phyloP scores from a whole-genome alignment of 257 asterid species.

The Verbascum thapsus region DNA sequence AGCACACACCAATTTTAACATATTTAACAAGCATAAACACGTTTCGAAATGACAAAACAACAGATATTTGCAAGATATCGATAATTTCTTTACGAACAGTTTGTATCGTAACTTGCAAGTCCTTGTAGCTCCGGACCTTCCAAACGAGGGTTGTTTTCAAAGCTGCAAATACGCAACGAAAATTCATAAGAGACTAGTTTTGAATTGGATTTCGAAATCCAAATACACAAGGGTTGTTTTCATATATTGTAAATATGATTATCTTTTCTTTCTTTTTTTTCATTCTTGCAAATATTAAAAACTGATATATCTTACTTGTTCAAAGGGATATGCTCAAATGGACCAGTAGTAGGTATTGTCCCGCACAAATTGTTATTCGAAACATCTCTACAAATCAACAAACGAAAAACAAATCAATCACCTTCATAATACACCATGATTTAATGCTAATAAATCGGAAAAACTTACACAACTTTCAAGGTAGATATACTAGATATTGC shows the following conservation, averaged over 20 bases:
- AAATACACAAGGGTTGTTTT: too few species aligned
- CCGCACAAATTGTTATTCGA: constrained; percentile 87
- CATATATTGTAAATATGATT: too few species aligned
- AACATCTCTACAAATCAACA: constrained; percentile 70
- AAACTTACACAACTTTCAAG: constrained; percentile 88
- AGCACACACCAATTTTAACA: constrained; percentile 35
- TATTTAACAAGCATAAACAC: constrained; percentile 28
- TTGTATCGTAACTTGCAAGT: constrained; percentile 82
- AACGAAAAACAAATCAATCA: constrained; percentile 21
- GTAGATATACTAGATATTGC: constrained; percentile 51
- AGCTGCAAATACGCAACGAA: constrained; percentile 45
- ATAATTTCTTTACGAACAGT: constrained; percentile 49
- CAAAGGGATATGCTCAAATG: constrained; percentile 89
- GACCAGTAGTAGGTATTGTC: constrained; percentile 78
- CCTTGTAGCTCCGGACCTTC: constrained; percentile 95
- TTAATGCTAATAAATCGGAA: constrained; percentile 19
- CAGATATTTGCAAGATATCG: constrained; percentile 25
- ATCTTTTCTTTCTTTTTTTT: too few species aligned
- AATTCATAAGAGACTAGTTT: constrained; percentile 4
- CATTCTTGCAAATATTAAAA: too few species aligned
- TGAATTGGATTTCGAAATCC: too few species aligned
- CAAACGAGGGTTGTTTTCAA: constrained; percentile 76
- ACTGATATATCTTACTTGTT: constrained; percentile 66
- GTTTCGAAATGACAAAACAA: constrained; percentile 28
- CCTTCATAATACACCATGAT: constrained; percentile 1